These are phyloP conservation scores for Pestalotiopsis sp. DNA, from an alignment of 2,329 filamentous ascomycete species.

Conservation along the genomic window DNA sequence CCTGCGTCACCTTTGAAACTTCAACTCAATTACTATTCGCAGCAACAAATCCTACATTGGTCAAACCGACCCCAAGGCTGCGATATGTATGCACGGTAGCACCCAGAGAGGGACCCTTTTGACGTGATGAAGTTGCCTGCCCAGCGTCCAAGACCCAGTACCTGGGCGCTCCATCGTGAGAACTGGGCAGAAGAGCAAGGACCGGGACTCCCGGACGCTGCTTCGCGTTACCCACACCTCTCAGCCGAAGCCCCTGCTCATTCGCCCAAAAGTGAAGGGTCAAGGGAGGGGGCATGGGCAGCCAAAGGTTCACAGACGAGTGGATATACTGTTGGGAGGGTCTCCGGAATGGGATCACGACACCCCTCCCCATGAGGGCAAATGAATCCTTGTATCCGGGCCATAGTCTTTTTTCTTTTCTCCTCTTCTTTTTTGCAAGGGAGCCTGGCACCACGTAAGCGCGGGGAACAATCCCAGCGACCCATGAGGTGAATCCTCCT, in stretches of 20 bases:
- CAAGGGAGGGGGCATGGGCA: neutral
- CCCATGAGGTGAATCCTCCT: constrained; percentile 11
- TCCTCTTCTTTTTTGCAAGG: neutral
- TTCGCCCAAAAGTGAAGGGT: neutral
- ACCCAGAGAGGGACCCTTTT: neutral
- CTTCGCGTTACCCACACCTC: neutral
- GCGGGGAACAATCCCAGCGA: constrained; percentile 14
- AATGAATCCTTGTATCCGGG: neutral
- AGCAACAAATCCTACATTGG: neutral
- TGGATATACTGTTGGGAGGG: neutral
- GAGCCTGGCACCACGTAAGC: constrained; percentile 12
- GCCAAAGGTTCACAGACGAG: too few relatives aligned
- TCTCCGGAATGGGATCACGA: neutral
- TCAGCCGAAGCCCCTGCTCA: constrained; percentile 2
- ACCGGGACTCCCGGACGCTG: neutral
- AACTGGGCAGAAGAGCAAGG: neutral
- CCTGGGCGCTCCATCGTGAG: neutral
- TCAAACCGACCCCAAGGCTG: neutral
- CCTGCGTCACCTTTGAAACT: constrained; percentile 3
- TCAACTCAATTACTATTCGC: neutral
- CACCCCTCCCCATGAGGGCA: neutral
- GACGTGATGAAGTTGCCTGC: neutral
- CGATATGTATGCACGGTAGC: neutral
- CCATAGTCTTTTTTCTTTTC: neutral
- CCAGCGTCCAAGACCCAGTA: neutral